phyloP scores from a whole-genome alignment of 2,329 filamentous ascomycete genomes.

The Colletotrichum higginsianum region DNA sequence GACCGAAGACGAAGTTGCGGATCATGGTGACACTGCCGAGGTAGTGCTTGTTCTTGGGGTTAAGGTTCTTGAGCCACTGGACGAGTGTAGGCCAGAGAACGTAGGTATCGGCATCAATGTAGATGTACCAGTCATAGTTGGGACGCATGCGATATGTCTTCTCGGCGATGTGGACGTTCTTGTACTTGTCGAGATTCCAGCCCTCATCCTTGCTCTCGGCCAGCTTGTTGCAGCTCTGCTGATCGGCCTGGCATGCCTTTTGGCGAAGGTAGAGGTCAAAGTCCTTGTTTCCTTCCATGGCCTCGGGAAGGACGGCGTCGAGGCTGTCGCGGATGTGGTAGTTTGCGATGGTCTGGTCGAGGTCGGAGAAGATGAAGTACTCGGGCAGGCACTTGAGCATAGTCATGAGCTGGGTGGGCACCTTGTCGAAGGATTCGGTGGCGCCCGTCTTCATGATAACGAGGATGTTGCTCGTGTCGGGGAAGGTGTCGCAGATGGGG shows the following conservation, averaged over 20 bases:
- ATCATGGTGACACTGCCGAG: constrained; percentile 65
- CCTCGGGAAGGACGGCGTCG: constrained; percentile 58
- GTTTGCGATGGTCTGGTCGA: constrained; percentile 63
- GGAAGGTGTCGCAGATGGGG: constrained; percentile 56
- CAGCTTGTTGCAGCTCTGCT: constrained; percentile 60
- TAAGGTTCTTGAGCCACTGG: constrained; percentile 61
- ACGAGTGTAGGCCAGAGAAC: constrained; percentile 68
- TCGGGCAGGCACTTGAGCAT: constrained; percentile 65
- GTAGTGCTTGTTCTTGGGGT: constrained; percentile 61
- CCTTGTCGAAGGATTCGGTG: constrained; percentile 65
- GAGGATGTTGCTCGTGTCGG: constrained; percentile 62
- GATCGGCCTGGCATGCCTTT: constrained; percentile 60
- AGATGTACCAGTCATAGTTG: constrained; percentile 71
- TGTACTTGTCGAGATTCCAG: constrained; percentile 74
- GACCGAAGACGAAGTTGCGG: constrained; percentile 62
- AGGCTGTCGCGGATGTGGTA: constrained; percentile 63
- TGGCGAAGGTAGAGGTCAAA: constrained; percentile 66
- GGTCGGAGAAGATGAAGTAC: constrained; percentile 72
- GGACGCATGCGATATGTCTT: constrained; percentile 66
- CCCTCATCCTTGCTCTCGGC: constrained; percentile 51
- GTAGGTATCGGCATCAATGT: constrained; percentile 72
- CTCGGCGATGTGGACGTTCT: constrained; percentile 72
- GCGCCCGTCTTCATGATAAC: constrained; percentile 72
- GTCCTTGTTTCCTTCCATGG: constrained; percentile 62
- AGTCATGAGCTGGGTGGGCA: constrained; percentile 70